Evolutionary conservation across 2,329 filamentous ascomycete genomes (phyloP).

Genomic region (Erysiphe neolycopersici): DNA sequence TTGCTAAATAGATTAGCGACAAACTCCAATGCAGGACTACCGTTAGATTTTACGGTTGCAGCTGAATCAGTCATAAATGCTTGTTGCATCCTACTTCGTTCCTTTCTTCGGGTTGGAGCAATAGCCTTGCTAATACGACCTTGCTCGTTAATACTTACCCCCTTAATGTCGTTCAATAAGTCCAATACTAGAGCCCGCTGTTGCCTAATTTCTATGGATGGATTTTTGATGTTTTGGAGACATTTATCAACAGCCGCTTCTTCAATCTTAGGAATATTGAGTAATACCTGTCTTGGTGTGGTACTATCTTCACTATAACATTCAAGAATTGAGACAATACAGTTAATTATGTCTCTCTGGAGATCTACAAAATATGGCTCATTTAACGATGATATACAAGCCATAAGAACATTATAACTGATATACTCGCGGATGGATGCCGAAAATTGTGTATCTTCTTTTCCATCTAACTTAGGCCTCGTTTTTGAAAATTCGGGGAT

Average conservation of each 20-base stretch:
- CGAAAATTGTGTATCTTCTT: constrained; percentile 18
- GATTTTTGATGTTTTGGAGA: constrained; percentile 30
- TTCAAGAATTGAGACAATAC: constrained; percentile 67
- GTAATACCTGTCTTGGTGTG: constrained; percentile 50
- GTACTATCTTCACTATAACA: constrained; percentile 42
- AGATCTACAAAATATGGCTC: constrained; percentile 93
- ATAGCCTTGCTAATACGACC: constrained; percentile 43
- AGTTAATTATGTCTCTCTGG: constrained; percentile 67
- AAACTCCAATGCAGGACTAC: constrained; percentile 10
- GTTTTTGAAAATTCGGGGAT: constrained; percentile 43
- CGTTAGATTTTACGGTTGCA: constrained; percentile 1
- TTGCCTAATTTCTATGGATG: constrained; percentile 36
- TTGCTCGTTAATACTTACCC: constrained; percentile 79
- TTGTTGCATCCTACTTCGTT: constrained; percentile 33
- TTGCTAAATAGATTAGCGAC: constrained; percentile 4
- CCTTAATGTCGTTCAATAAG: constrained; percentile 61
- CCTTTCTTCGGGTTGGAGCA: constrained; percentile 17
- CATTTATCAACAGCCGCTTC: constrained; percentile 38
- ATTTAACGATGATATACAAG: constrained; percentile 70
- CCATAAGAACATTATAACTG: constrained; percentile 64
- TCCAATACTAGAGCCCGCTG: constrained; percentile 65
- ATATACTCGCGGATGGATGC: constrained; percentile 68
- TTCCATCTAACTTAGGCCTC: constrained; percentile 8
- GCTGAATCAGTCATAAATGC: constrained; percentile 32
- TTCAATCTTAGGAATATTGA: constrained; percentile 53